phyloP scores from a whole-genome alignment of 1,139 yeast genomes.

The Kodamaea fungicola region DNA sequence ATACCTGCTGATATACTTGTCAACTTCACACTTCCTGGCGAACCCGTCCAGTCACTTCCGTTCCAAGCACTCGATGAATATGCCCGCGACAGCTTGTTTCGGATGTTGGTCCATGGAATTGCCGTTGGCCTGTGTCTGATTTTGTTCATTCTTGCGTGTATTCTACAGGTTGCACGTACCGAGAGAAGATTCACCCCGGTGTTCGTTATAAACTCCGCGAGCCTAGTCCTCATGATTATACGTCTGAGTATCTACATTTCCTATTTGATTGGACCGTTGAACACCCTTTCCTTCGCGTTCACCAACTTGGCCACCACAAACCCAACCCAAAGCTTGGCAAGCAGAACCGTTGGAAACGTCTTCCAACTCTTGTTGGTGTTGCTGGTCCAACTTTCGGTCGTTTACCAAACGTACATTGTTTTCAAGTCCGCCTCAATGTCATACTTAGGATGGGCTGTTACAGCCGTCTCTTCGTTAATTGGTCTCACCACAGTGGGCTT shows the following conservation, averaged over 20 bases:
- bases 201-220: constrained; percentile 62
- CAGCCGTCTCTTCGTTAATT: constrained; percentile 36
- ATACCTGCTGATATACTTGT: constrained; percentile 9
- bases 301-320: constrained; percentile 38
- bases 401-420: constrained; percentile 67
- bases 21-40: constrained; percentile 13
- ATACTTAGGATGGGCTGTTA: constrained; percentile 35
- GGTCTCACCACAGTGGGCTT: constrained; percentile 52
- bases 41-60: constrained; percentile 3
- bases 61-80: constrained; percentile 13
- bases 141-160: constrained; percentile 21
- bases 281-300: constrained; percentile 46
- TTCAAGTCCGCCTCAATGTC: constrained; percentile 53
- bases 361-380: constrained; percentile 57
- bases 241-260: constrained; percentile 58
- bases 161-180: constrained; percentile 29
- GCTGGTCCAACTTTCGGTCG: constrained; percentile 60
- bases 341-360: constrained; percentile 46
- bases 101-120: constrained; percentile 20
- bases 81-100: constrained; percentile 7
- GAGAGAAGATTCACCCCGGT: constrained; percentile 57
- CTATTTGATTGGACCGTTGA: constrained; percentile 51
- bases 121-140: constrained; percentile 28
- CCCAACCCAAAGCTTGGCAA: not conserved
- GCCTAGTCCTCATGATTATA: constrained; percentile 51